These are phyloP conservation scores for Sextonia rubra DNA, from an alignment of 164 flowering plant genomes.

Conservation along the genomic window DNA sequence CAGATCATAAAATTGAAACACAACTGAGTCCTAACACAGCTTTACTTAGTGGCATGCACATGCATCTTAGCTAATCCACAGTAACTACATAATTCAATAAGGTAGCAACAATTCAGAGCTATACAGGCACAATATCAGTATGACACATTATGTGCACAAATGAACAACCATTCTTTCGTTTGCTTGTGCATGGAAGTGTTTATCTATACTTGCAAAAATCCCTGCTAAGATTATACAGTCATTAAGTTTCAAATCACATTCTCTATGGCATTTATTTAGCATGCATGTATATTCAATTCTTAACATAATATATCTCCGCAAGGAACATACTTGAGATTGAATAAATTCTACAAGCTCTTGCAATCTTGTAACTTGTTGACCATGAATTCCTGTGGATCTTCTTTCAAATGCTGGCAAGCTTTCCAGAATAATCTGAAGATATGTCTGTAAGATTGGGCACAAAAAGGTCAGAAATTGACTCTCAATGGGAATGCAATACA, in stretches of 20 bases:
- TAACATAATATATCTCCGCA: neutral
- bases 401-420: constrained; percentile 64
- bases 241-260: neutral
- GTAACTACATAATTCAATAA: neutral
- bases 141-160: neutral
- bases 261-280: neutral
- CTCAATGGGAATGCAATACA: constrained; percentile 1
- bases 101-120: neutral
- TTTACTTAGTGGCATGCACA: neutral
- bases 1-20: too few species aligned
- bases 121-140: neutral
- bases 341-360: constrained; percentile 89
- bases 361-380: constrained; percentile 80
- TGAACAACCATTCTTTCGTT: neutral
- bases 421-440: constrained; percentile 86
- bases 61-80: neutral
- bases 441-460: constrained; percentile 48
- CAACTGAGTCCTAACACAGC: too few species aligned
- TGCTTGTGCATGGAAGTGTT: neutral
- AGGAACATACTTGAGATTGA: constrained; percentile 73
- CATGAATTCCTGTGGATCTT: constrained; percentile 61
- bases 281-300: neutral
- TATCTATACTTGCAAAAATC: too few species aligned
- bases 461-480: neutral
- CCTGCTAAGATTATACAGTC: too few species aligned